Percentiles rank a stretch among this genome's conserved stretches.
Conservation (phyloP, 1,284 basidiomycete genomes). For the Ustilago trichophora region DNA sequence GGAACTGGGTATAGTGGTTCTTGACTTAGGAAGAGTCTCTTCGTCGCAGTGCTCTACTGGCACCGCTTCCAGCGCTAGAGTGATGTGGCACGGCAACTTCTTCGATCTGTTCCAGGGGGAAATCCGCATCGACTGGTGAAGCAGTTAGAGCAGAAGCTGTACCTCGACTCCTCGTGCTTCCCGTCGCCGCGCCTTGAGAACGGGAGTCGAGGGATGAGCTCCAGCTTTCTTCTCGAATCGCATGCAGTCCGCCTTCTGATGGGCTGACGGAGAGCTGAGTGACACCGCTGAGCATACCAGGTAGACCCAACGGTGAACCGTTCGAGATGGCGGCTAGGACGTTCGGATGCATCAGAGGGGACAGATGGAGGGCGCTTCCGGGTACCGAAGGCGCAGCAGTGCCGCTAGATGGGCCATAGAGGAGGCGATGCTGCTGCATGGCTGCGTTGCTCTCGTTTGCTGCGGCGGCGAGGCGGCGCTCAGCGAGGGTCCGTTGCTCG, state of each 20-base stretch:
- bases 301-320: conserved; percentile 6
- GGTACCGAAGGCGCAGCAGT: background rate
- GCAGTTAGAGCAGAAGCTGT: conserved; percentile 11
- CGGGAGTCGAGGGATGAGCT: conserved; percentile 36
- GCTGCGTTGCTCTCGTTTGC: conserved; percentile 19
- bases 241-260: conserved; percentile 42
- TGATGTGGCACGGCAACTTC: conserved; percentile 16
- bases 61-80: background rate
- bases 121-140: conserved; percentile 23
- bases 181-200: conserved; percentile 17
- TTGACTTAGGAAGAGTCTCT: background rate
- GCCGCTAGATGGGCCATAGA: conserved; percentile 4
- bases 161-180: conserved; percentile 23
- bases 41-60: background rate
- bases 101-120: conserved; percentile 23
- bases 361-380: conserved; percentile 11
- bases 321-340: conserved; percentile 10
- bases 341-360: conserved; percentile 18
- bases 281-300: conserved; percentile 12
- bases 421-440: conserved; percentile 10
- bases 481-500: conserved; percentile 23
- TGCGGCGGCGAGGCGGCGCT: conserved; percentile 10
- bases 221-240: conserved; percentile 55
- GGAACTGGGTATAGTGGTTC: no score
- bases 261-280: conserved; percentile 33